Evolutionary conservation across 225 moss, liverwort and hornwort species (phyloP).

Genomic region (Anthoceros angustus): DNA sequence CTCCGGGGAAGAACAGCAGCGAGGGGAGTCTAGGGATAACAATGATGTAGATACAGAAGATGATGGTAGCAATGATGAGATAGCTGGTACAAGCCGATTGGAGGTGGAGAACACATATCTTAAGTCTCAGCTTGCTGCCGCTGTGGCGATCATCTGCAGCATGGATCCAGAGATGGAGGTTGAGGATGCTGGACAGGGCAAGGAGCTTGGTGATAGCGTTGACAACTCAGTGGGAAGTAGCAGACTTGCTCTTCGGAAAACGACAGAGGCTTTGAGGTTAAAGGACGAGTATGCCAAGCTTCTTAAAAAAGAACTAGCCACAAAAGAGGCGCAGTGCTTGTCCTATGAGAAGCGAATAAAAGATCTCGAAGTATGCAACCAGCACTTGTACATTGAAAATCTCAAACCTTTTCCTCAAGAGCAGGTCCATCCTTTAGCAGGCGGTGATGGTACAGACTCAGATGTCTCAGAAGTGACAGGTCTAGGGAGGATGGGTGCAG

Average conservation of each 20-base stretch:
- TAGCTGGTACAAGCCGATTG: conserved; percentile 80
- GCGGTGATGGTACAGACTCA: conserved; percentile 48
- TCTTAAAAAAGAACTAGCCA: conserved; percentile 45
- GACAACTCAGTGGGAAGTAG: not conserved
- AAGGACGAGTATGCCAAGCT: conserved; percentile 93
- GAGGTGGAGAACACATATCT: conserved; percentile 99
- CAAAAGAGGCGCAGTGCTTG: conserved; percentile 56
- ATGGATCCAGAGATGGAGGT: conserved; percentile 62
- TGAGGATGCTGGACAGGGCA: conserved; percentile 36
- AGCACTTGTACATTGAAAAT: conserved; percentile 79
- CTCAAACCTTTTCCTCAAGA: conserved; percentile 15
- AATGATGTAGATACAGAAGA: conserved; percentile 50
- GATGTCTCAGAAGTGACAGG: conserved; percentile 67
- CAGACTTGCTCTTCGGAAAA: conserved; percentile 39
- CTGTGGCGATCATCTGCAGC: conserved; percentile 72
- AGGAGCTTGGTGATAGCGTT: conserved; percentile 8
- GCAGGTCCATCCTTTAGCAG: conserved; percentile 19
- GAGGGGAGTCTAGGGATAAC: conserved; percentile 36
- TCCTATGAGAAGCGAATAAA: conserved; percentile 85
- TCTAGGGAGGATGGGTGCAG: conserved; percentile 25
- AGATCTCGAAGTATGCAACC: conserved; percentile 87
- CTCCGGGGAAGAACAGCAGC: not conserved
- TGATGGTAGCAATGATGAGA: conserved; percentile 47
- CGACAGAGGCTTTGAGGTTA: conserved; percentile 61
- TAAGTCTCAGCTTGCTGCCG: conserved; percentile 91